Conservation (phyloP, 352 stramenopile genomes). For the Pythium periplocum region DNA sequence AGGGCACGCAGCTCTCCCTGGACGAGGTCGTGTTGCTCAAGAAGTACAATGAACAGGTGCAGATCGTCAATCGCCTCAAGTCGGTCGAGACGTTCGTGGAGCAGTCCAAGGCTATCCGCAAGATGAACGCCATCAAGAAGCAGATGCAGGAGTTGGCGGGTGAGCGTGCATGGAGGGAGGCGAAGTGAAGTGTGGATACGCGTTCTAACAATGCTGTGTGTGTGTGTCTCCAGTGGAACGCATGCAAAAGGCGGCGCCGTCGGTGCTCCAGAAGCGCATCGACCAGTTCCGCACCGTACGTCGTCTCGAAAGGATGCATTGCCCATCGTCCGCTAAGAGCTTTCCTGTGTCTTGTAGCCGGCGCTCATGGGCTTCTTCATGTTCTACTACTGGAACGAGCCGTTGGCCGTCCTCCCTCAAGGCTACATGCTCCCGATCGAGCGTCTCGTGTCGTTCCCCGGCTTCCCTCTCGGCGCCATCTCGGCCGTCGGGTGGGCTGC, state of each 20-base stretch:
- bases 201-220: neutral
- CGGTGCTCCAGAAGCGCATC: conserved; percentile 68
- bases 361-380: conserved; percentile 43
- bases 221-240: conserved; percentile 40
- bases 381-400: conserved; percentile 75
- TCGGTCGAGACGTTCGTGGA: conserved; percentile 87
- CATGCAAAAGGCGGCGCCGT: conserved; percentile 57
- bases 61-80: conserved; percentile 77
- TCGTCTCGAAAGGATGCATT: conserved; percentile 3
- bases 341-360: conserved; percentile 29
- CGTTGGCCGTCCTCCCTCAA: conserved; percentile 62
- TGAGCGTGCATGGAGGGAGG: conserved; percentile 16
- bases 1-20: conserved; percentile 43
- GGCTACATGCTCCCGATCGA: conserved; percentile 76
- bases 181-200: neutral
- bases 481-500: conserved; percentile 72
- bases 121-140: conserved; percentile 85
- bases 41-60: conserved; percentile 76
- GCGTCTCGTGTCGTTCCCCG: conserved; percentile 67
- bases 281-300: conserved; percentile 66
- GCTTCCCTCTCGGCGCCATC: conserved; percentile 67
- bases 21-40: conserved; percentile 49
- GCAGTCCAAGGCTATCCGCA: conserved; percentile 79
- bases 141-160: conserved; percentile 75
- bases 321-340: conserved; percentile 1